Percentiles rank a stretch among this genome's conserved stretches.
Evolutionary conservation across 306 rosid species (phyloP).

Genomic region (Rubus parviflorus): DNA sequence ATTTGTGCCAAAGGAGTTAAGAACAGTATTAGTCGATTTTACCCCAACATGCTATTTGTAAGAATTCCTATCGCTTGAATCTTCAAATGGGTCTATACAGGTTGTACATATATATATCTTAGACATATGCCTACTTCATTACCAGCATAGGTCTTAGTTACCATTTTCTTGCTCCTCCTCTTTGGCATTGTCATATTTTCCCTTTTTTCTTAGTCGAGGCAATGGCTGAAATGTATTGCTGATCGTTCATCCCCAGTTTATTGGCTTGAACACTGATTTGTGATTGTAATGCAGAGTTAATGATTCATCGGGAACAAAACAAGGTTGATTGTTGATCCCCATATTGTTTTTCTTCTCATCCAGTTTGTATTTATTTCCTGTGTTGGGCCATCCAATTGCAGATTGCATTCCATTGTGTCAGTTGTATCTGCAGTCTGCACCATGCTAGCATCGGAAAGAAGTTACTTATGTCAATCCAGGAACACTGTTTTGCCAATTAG

Average conservation of each 20-base stretch:
- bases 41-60: neutral
- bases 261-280: conserved; percentile 14
- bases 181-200: neutral
- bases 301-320: neutral
- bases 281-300: neutral
- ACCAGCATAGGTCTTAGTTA: conserved; percentile 20
- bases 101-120: conserved; percentile 30
- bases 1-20: neutral
- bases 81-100: conserved; percentile 15
- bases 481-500: neutral
- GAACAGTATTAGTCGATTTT: conserved; percentile 13
- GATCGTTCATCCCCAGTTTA: conserved; percentile 2
- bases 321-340: neutral
- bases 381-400: neutral
- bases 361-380: neutral
- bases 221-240: neutral
- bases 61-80: conserved; percentile 21
- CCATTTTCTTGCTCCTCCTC: conserved; percentile 8
- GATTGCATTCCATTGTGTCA: neutral
- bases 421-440: neutral
- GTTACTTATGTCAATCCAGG: neutral
- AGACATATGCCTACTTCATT: conserved; percentile 13
- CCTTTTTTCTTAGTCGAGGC: neutral
- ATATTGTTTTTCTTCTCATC: neutral
- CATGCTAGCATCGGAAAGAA: neutral